Evolutionary conservation across 129 eudicot genomes (phyloP), one percentile per base, ranked within the genome.

Genomic region (Flaveria linearis): DNA sequence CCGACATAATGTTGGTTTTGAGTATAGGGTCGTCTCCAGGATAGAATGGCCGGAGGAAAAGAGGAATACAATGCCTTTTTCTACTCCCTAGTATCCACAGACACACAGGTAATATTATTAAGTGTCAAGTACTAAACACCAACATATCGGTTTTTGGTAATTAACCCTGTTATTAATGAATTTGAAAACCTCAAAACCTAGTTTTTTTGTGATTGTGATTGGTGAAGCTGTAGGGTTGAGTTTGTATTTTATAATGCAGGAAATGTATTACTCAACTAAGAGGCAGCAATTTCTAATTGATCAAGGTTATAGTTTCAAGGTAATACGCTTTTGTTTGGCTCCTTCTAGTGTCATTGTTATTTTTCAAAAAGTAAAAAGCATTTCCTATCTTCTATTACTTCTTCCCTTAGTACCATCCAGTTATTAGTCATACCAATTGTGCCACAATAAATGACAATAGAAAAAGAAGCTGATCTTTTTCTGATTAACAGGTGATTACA

Each of bases 251-350:
- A 53, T 13, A 25, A 68, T 87, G 83, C 87, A 94, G 99, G 99
- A 95, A 82, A 95, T 95, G 99, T 95, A 95, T 75, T 95, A 95
- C 82, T 95, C 99, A 75, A 95, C 97, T 9, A 91, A 95, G 81
- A 87, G 99, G 80, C 97, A 95, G 82, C 99, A 95, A 47, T 91
- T 95, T 86, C 77, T 95, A 85, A 89, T 95, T 15, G 99, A 95
- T 82, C 99, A 95, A 82, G 99, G 99, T 75, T 91, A 94, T 77
- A 94, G 99, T 75, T 93, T 93, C 62, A 93, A 93, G 98, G 98
- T 92, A 80, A 68, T 30, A 36, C 23, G 9, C 51, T 23, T 30
- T 28, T 76, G 51, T 65, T 66, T 1, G 3, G 7, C 3, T 23
- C 45, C 71, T 25, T 25, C 36, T 39, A 33, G 67, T 43, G 16